Conservation (phyloP, 2,329 filamentous ascomycete species). For the Ophiostoma perfectum region DNA sequence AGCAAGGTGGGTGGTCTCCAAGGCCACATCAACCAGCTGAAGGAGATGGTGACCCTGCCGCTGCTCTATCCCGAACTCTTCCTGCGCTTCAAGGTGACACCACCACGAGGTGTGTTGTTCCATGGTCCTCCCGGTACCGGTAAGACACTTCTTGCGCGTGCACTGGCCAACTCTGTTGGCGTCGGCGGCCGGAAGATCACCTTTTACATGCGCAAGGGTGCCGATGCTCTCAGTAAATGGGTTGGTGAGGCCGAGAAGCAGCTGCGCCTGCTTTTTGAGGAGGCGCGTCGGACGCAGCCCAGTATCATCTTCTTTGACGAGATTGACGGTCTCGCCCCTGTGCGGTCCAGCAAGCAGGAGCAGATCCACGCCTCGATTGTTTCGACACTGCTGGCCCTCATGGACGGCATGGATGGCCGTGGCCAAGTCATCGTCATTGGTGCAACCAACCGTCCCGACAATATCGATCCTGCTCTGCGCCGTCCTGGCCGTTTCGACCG, state of each 20-base stretch:
- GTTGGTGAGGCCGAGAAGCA: conserved; percentile 97
- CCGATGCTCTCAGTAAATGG: conserved; percentile 97
- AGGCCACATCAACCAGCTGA: conserved; percentile 91
- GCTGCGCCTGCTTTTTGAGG: conserved; percentile 86
- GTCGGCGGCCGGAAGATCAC: conserved; percentile 89
- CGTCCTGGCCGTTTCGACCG: conserved; percentile 91
- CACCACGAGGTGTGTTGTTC: conserved; percentile 89
- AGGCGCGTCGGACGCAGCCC: conserved; percentile 89
- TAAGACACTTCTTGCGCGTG: conserved; percentile 93
- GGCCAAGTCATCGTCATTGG: conserved; percentile 98
- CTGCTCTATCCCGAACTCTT: conserved; percentile 94
- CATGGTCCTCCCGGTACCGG: conserved; percentile 95
- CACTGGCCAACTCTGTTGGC: conserved; percentile 84
- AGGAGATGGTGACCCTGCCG: conserved; percentile 96
- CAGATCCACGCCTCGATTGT: conserved; percentile 98
- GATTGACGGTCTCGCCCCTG: conserved; percentile 92
- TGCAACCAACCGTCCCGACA: conserved; percentile 95
- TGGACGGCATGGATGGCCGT: conserved; percentile 98
- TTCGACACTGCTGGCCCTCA: conserved; percentile 83
- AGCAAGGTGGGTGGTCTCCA: conserved; percentile 89
- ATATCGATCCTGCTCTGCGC: conserved; percentile 90
- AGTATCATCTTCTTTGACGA: conserved; percentile 99
- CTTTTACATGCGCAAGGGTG: conserved; percentile 99
- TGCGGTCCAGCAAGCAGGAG: conserved; percentile 95
- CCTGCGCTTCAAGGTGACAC: conserved; percentile 82